Conservation (phyloP, 1,139 yeast species). For the Zygoascus meyerae region DNA sequence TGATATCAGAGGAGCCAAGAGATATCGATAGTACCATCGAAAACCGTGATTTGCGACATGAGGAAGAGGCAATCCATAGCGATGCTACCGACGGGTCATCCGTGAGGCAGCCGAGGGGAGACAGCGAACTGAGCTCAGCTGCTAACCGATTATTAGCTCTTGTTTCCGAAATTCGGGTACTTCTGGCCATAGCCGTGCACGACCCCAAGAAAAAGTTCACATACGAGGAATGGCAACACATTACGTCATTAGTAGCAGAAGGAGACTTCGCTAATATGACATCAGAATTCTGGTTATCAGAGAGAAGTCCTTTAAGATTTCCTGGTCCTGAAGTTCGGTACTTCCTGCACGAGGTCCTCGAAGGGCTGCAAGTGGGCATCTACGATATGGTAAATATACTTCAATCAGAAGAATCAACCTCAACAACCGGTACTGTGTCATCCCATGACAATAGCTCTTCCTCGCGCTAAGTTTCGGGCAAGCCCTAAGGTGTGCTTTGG, state of each 20-base stretch:
- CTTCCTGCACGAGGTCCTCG: slow-evolving; percentile 44
- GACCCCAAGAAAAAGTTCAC: slow-evolving; percentile 35
- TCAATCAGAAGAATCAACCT: background rate
- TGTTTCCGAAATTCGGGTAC: slow-evolving; percentile 10
- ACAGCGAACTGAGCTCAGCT: background rate
- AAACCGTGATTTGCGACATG: background rate
- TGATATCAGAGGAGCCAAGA: too few species aligned
- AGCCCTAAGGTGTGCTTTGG: too few species aligned
- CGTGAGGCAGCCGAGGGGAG: too few species aligned
- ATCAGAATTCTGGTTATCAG: slow-evolving; percentile 49
- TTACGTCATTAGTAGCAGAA: slow-evolving; percentile 28
- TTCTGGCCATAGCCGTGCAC: slow-evolving; percentile 26
- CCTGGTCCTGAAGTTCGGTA: slow-evolving; percentile 66
- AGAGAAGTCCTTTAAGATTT: slow-evolving; percentile 56
- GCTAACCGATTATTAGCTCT: background rate
- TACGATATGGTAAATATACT: slow-evolving; percentile 20
- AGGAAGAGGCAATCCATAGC: background rate
- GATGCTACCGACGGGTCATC: background rate
- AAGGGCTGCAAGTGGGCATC: slow-evolving; percentile 29
- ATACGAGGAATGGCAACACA: slow-evolving; percentile 44
- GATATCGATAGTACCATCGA: background rate
- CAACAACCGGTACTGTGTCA: too few species aligned
- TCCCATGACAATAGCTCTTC: too few species aligned
- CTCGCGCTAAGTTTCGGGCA: too few species aligned
- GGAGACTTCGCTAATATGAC: slow-evolving; percentile 21